These are phyloP conservation scores for Sarocladiaceae sp. DNA, from an alignment of 2,329 filamentous ascomycete species.

Conservation along the genomic window DNA sequence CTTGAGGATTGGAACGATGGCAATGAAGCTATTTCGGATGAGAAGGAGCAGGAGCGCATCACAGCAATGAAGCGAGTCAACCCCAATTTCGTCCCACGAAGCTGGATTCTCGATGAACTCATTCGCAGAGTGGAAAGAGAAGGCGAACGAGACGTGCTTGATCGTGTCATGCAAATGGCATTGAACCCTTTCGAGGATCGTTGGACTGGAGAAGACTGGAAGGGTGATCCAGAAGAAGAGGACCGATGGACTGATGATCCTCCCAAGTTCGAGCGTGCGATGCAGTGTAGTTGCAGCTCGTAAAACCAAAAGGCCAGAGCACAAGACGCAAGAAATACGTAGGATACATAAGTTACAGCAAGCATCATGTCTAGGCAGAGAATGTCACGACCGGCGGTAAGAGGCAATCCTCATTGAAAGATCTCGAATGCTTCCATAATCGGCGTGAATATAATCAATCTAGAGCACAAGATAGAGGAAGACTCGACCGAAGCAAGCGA, in stretches of 20 bases:
- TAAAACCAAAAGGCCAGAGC: slow-evolving; percentile 31
- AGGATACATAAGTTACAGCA: neutral
- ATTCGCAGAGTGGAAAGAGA: slow-evolving; percentile 85
- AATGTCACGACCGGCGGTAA: slow-evolving; percentile 73
- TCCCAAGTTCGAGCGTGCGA: slow-evolving; percentile 68
- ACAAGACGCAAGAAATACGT: neutral
- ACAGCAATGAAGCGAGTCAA: slow-evolving; percentile 80
- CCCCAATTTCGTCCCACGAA: slow-evolving; percentile 85
- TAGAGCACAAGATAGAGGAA: slow-evolving; percentile 71
- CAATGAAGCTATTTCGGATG: slow-evolving; percentile 29
- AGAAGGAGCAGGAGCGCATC: slow-evolving; percentile 58
- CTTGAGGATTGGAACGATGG: slow-evolving; percentile 70
- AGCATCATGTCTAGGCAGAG: slow-evolving; percentile 13
- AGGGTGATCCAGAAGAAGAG: slow-evolving; percentile 68
- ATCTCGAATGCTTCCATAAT: slow-evolving; percentile 70
- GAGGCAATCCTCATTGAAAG: slow-evolving; percentile 59
- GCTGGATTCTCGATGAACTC: slow-evolving; percentile 91
- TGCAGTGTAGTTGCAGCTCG: slow-evolving; percentile 96
- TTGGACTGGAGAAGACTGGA: slow-evolving; percentile 56
- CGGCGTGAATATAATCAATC: slow-evolving; percentile 54
- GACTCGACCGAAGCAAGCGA: slow-evolving; percentile 52
- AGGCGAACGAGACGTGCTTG: slow-evolving; percentile 73
- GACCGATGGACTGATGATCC: slow-evolving; percentile 82
- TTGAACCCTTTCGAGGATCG: slow-evolving; percentile 78
- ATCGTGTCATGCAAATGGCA: slow-evolving; percentile 76